Evolutionary conservation across 2,329 filamentous ascomycete species (phyloP), one percentile per base, ranked within the genome.

Genomic region (Colletotrichum eleusines): DNA sequence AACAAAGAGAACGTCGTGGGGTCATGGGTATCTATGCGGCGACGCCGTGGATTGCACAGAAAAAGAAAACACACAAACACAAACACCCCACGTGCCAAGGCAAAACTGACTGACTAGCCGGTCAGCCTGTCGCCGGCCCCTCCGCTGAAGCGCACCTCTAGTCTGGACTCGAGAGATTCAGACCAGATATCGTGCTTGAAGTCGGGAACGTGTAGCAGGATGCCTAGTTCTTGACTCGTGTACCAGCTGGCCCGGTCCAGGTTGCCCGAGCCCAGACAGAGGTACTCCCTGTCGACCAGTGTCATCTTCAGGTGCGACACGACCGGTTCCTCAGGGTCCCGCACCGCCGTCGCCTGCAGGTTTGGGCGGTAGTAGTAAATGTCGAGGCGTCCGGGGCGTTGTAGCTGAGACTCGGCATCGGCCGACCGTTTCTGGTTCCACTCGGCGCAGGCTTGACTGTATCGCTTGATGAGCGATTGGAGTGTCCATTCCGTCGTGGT

Each of bases 161-260:
- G 76, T 61, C 83, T 79, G 65, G 76, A 78, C 31, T 79, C 78
- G 3, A 84, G 74, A 9, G 83, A 78, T 8, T 74, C 75, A 23
- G 83, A 79, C 83, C 83, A 84, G 5, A 83, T 72, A n/a, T 75
- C 74, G 44, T 78, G 75, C 44, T 79, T 72, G 48, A 83, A 80
- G 0, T 76, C 79, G 3, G 82, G 81, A n/a, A 81, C 81, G 54
- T 86, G 81, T 65, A 90, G 86, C 50, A 90, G 76, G 38, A 96
- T 83, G 1, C 93, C 93, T 28, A 96, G 82, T 80, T 97, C 94
- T 80, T 96, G 94, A 78, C 92, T 95, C 6, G 94, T 96, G 80
- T 89, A 95, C 92, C 92, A 96, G 77, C 92, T 95, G 9, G 94
- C 93, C 1, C 93, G 87, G 80, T 97, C 94, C 85, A 95, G 89